These are phyloP conservation scores for Saccharomycopsis synnaedendra DNA, from an alignment of 805 yeast genomes.

Conservation along the genomic window DNA sequence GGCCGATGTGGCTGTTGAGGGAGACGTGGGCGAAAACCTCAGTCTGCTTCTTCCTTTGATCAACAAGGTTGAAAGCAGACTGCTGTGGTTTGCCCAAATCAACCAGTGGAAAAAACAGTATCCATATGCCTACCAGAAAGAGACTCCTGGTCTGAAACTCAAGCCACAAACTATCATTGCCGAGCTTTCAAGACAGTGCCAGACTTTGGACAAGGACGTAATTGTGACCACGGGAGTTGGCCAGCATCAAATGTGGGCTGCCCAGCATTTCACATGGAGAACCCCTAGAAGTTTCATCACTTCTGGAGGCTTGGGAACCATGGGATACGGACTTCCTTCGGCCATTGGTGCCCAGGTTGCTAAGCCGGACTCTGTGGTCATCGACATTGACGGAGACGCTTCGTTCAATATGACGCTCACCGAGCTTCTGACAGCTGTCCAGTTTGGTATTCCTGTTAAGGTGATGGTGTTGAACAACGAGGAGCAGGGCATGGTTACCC, in stretches of 20 bases:
- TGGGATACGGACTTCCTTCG: constrained; percentile 97
- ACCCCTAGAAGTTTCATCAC: constrained; percentile 89
- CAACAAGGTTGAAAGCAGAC: constrained; percentile 46
- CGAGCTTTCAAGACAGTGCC: constrained; percentile 65
- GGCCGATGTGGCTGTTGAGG: constrained; percentile 94
- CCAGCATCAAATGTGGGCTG: constrained; percentile 99
- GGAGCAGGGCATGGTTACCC: constrained; percentile 99
- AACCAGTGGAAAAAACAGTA: constrained; percentile 75
- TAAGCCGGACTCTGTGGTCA: constrained; percentile 86
- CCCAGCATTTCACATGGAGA: constrained; percentile 93
- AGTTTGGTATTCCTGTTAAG: constrained; percentile 86
- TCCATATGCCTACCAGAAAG: constrained; percentile 67
- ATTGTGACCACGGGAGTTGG: constrained; percentile 97
- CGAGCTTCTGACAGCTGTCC: constrained; percentile 90
- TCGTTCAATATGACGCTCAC: constrained; percentile 96
- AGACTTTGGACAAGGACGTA: constrained; percentile 46
- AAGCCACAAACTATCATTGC: constrained; percentile 89
- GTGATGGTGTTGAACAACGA: constrained; percentile 86
- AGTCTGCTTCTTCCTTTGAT: constrained; percentile 62
- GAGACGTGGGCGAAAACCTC: constrained; percentile 81
- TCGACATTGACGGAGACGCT: constrained; percentile 98
- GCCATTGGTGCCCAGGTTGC: constrained; percentile 98
- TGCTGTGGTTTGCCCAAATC: constrained; percentile 69
- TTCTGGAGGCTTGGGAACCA: constrained; percentile 98
- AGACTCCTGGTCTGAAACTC: constrained; percentile 61